Evolutionary conservation across 345 rosid species (phyloP), one percentile per base, ranked within the genome.

Genomic region (Salix koriyanagi): DNA sequence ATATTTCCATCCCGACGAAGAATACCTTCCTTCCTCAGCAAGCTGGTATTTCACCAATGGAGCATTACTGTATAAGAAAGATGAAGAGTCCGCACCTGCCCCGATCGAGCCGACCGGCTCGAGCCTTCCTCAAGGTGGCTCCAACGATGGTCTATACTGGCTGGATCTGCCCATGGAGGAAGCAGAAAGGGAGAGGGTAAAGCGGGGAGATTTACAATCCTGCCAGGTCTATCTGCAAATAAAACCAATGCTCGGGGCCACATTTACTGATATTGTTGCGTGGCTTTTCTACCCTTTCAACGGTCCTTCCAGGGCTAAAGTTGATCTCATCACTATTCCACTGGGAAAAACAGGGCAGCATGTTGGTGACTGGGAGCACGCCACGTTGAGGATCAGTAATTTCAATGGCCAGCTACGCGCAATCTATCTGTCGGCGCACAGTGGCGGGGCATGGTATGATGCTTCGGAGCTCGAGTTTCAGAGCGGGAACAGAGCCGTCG

Each of bases 271-370:
- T 75, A 76, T 95, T 50, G 89, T 82, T 1, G 67, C 83, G 7
- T 95, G 99, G 99, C 61, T 92, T 0, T 94, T 92, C 64, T 94
- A 88, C 85, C 94, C 98, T 25, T 95, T 89, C 78, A 92, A 95
- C 28, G 99, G 99, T 0, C 89, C 97, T 0, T 89, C 87, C 14
- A 83, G 71, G 83, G 97, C 90, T 13, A 90, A 95, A 21, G 85
- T 92, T 26, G 85, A 84, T 73, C 48, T 88, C 72, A 21, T 95
- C 42, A 82, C 83, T 13, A 39, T 91, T 6, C 72, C 89, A 0
- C 39, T 92, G 16, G 95, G 97, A 28, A 89, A 60, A 77, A 85
- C 92, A 67, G 98, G 97, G 4, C 87, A 91, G 72, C 98, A 94
- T 64, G 81, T 92, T 3, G 97, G 99, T 0, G 97, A 95, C 7